Evolutionary conservation across 73 alveolate species (phyloP).

Genomic region (Paramecium caudatum): DNA sequence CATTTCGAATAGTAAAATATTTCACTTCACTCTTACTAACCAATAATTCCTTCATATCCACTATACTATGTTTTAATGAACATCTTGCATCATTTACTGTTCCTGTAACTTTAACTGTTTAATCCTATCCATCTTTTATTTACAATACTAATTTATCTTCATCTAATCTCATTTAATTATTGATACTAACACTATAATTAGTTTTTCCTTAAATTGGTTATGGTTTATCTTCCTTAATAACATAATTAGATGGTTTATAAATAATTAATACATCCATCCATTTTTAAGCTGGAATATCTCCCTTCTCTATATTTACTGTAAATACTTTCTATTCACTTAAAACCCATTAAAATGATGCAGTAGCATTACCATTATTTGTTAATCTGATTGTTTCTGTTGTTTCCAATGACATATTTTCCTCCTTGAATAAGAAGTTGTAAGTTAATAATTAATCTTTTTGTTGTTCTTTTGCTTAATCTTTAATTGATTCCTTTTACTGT

Average conservation of each 20-base stretch:
- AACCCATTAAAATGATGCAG: conserved; percentile 65
- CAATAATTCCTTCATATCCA: conserved; percentile 88
- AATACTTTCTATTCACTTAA: conserved; percentile 62
- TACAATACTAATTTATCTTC: conserved; percentile 89
- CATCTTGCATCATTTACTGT: conserved; percentile 93
- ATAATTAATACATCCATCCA: background rate
- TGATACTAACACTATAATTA: background rate
- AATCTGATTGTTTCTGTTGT: conserved; percentile 51
- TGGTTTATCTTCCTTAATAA: conserved; percentile 63
- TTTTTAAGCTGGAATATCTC: background rate
- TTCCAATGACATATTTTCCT: conserved; percentile 61
- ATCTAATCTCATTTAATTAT: conserved; percentile 78
- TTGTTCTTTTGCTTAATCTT: no score
- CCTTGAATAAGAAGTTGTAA: conserved; percentile 36
- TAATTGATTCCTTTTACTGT: no score
- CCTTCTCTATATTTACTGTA: conserved; percentile 24
- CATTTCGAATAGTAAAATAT: conserved; percentile 84
- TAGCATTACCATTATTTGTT: conserved; percentile 72
- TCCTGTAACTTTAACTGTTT: conserved; percentile 89
- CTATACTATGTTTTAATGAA: conserved; percentile 78
- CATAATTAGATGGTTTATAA: conserved; percentile 57
- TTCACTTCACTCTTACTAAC: conserved; percentile 90
- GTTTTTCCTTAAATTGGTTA: conserved; percentile 24
- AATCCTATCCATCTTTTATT: conserved; percentile 90
- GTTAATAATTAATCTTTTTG: no score